Evolutionary conservation across 75 land plant species (phyloP), one percentile per base, ranked within the genome.

Genomic region (Pinus taeda): DNA sequence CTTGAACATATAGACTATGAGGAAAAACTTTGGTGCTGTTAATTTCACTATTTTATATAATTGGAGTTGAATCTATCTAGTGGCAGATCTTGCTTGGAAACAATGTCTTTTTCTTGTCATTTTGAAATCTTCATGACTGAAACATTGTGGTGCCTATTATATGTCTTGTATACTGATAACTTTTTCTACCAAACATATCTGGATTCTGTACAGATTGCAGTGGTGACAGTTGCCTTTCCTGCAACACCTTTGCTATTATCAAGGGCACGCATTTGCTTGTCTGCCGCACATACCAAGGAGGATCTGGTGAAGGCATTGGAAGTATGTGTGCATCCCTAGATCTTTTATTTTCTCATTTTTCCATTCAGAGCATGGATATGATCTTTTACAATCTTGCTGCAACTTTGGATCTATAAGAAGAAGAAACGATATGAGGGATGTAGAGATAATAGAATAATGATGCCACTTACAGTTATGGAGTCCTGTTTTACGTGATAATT

Each of bases 261-360:
- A 36, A 81, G 98, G 76, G 95, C 93, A 18, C 93, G 98, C 0
- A 89, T 95, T 18, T 95, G 98, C 84, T 89, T 95, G 60, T 95
- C 98, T 53, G 98, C 98, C 56, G 82, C 98, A 15, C 98, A 95
- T 66, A 85, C 98, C 11, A 91, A 74, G 81, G 98, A 95, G 80
- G 98, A 95, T 70, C 85, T 95, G 15, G 60, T 85, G 20, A 83
- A 83, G 82, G 95, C 81, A 33, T 76, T 95, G 77, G 84, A 93
- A 93, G 98, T 93, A 61, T 49, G 45, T 37, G 49, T 22, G 36
- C 57, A 26, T 26, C 26, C 22, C 36, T 22, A 45, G 13, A 37
- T 53, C 53, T 77, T 73, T 72, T 15, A 49, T 42, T 76, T 36
- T 39, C 20, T 14, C 15, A 39, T 60, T 36, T 61, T 63, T 71